Conservation (phyloP, 2,329 filamentous ascomycete species). For the Trichophyton benhamiae region DNA sequence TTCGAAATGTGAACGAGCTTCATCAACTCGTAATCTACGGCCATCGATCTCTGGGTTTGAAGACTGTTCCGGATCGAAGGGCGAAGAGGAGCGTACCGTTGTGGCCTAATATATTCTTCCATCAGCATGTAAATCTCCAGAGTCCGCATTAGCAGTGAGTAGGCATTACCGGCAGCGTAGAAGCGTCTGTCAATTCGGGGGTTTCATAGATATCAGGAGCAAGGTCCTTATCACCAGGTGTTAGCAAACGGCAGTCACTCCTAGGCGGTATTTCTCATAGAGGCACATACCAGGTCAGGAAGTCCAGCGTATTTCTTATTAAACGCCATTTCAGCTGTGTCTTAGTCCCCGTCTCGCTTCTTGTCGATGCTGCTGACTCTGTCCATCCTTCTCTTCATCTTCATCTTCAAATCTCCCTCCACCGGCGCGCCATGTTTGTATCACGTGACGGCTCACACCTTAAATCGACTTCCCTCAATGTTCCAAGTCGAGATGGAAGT, state of each 20-base stretch:
- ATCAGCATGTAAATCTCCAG: neutral
- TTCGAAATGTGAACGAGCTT: conserved; percentile 69
- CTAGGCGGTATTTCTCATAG: neutral
- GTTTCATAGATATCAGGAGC: conserved; percentile 96
- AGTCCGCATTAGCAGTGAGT: neutral
- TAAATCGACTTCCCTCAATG: no score
- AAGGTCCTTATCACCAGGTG: conserved; percentile 50
- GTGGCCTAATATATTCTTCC: conserved; percentile 31
- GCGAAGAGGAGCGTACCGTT: conserved; percentile 45
- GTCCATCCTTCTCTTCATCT: neutral
- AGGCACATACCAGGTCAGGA: conserved; percentile 55
- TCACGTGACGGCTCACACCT: no score
- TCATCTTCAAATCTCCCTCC: neutral
- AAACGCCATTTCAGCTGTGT: conserved; percentile 47
- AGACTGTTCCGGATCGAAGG: conserved; percentile 45
- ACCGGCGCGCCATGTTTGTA: neutral
- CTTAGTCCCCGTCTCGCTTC: conserved; percentile 11
- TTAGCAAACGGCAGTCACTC: conserved; percentile 8
- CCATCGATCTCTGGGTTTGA: conserved; percentile 55
- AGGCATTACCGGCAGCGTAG: conserved; percentile 57
- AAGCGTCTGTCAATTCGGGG: conserved; percentile 78
- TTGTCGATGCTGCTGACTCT: neutral
- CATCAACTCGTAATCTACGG: conserved; percentile 60
- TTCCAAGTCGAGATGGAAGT: no score
- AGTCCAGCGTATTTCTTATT: conserved; percentile 72